Evolutionary conservation across 495 filamentous ascomycete species (phyloP).

Genomic region (Aspergillus panamensis): DNA sequence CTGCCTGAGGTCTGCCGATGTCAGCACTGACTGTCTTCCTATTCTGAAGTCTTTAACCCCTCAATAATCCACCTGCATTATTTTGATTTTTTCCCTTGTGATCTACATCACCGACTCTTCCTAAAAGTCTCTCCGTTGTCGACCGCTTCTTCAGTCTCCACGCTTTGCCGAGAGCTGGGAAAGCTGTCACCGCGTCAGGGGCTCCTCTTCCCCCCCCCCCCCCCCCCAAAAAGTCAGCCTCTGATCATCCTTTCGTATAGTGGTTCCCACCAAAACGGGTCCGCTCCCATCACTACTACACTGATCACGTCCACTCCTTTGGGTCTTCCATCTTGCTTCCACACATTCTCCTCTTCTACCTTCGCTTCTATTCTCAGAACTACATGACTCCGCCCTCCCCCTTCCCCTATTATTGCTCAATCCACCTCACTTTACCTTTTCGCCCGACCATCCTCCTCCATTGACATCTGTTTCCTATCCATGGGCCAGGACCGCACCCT

Average conservation of each 20-base stretch:
- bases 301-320: constrained; percentile 39
- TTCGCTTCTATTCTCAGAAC: constrained; percentile 26
- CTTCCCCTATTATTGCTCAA: constrained; percentile 25
- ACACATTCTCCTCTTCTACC: constrained; percentile 29
- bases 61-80: constrained; percentile 24
- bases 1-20: constrained; percentile 6
- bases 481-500: constrained; percentile 19
- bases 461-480: constrained; percentile 9
- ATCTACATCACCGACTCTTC: constrained; percentile 23
- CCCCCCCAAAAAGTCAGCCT: constrained; percentile 29
- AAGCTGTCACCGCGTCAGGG: constrained; percentile 47
- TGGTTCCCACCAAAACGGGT: constrained; percentile 36
- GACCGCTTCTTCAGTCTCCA: constrained; percentile 39
- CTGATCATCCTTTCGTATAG: constrained; percentile 33
- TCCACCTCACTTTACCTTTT: constrained; percentile 11
- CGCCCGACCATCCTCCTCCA: constrained; percentile 9
- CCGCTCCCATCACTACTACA: constrained; percentile 39
- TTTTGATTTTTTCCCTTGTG: constrained; percentile 18
- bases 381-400: constrained; percentile 28
- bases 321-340: constrained; percentile 37
- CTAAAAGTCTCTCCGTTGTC: constrained; percentile 21
- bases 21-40: constrained; percentile 17
- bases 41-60: constrained; percentile 18
- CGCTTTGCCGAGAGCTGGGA: constrained; percentile 31
- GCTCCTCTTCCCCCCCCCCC: constrained; percentile 27